phyloP scores from a whole-genome alignment of 2,329 filamentous ascomycete genomes.

The Cladophialophora bantiana region DNA sequence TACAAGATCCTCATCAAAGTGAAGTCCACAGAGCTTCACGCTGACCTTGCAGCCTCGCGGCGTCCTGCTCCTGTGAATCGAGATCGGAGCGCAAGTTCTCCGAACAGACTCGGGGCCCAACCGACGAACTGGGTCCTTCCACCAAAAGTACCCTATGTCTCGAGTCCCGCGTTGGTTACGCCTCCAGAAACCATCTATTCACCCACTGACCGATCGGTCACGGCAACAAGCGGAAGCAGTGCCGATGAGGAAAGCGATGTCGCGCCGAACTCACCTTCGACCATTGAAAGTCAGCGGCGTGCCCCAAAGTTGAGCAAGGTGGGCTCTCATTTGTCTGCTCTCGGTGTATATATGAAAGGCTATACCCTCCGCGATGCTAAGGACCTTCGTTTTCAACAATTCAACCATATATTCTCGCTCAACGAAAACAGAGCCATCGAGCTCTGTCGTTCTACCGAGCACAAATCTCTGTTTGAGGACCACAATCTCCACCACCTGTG shows the following conservation, averaged over 20 bases:
- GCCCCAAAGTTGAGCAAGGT: conserved; percentile 80
- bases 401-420: conserved; percentile 95
- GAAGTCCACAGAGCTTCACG: conserved; percentile 73
- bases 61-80: conserved; percentile 51
- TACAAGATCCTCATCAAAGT: conserved; percentile 91
- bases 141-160: conserved; percentile 57
- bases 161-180: conserved; percentile 58
- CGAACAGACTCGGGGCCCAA: conserved; percentile 54
- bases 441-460: conserved; percentile 75
- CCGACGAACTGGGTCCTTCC: conserved; percentile 53
- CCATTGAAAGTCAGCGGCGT: conserved; percentile 65
- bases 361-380: conserved; percentile 87
- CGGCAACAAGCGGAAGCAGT: conserved; percentile 62
- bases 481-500: conserved; percentile 94
- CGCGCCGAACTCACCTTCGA: conserved; percentile 57
- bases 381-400: conserved; percentile 77
- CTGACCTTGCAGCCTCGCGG: conserved; percentile 55
- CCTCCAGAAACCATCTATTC: conserved; percentile 54
- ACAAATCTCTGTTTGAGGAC: conserved; percentile 78
- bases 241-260: conserved; percentile 80
- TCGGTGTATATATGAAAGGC: conserved; percentile 79
- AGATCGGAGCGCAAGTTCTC: conserved; percentile 77
- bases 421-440: conserved; percentile 87
- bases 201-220: conserved; percentile 62
- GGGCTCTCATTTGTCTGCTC: conserved; percentile 77